Evolutionary conservation across 352 stramenopile species (phyloP), one percentile per base, ranked within the genome.

Genomic region (Phytophthora hibernalis): DNA sequence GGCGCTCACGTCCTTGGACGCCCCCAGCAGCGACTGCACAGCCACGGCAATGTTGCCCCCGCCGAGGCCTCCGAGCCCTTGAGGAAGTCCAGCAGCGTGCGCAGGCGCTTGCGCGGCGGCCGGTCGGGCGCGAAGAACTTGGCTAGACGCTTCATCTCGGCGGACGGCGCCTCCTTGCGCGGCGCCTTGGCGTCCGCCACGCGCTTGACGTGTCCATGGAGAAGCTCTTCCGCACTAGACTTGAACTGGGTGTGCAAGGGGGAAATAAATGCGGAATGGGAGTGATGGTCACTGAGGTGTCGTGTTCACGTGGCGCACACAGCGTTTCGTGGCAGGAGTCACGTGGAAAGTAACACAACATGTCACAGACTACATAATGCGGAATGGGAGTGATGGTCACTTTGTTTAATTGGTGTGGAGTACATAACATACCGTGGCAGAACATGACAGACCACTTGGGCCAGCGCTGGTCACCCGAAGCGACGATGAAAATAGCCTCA

Each of bases 101-200:
- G 84, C 62, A 96, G 72, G 7, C 89, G 87, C 77, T 96, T 96
- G 54, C 89, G 87, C 24, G 87, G 87, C 24, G 87, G 85, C 1
- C 88, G 84, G 65, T 95, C 89, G 33, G 86, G 65, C 21, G 85
- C 82, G 61, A 88, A 96, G 82, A 96, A 96, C 72, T 94, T 94
- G 57, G 82, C 82, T 33, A 96, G 80, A 10, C 87, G 87, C 80
- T 95, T 94, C 37, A 90, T 72, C 43, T 92, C 86, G 38, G 62
- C 68, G 7, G 61, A 70, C 42, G 63, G 45, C 31, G 58, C 51
- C 45, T 81, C 70, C 54, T 81, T 81, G 45, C 73, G 73, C 49
- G 69, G 51, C 52, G 59, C 49, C 62, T 83, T 83, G 63, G 74
- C 63, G 22, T 80, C 74, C 56, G 55, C 48, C 43, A 75, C 62